Conservation (phyloP, 345 rosid genomes). For the Anacardium occidentale region DNA sequence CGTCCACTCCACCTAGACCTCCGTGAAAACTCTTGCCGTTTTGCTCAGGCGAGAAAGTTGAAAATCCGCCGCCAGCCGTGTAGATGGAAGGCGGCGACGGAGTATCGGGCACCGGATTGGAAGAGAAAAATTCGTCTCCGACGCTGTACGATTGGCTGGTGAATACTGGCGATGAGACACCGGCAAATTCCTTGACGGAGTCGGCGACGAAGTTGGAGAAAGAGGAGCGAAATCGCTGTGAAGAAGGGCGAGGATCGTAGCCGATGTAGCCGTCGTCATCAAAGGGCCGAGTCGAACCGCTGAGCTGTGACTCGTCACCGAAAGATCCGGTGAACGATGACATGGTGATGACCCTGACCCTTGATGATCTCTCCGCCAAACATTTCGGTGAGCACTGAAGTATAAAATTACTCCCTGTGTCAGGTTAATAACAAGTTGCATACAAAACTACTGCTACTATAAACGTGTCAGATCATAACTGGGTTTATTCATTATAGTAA, state of each 20-base stretch:
- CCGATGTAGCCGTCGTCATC: constrained; percentile 40
- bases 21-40: constrained; percentile 30
- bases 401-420: neutral
- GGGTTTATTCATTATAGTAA: neutral
- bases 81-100: constrained; percentile 28
- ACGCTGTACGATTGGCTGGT: constrained; percentile 24
- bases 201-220: constrained; percentile 44
- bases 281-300: constrained; percentile 33
- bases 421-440: neutral
- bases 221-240: constrained; percentile 57
- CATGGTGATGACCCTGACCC: constrained; percentile 28
- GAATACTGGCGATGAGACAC: constrained; percentile 35
- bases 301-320: constrained; percentile 28
- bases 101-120: constrained; percentile 29
- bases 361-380: constrained; percentile 18
- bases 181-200: constrained; percentile 33
- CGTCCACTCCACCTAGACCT: constrained; percentile 30
- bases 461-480: neutral
- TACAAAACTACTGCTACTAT: neutral
- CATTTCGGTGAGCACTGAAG: constrained; percentile 9
- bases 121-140: constrained; percentile 39
- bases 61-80: constrained; percentile 29
- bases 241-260: constrained; percentile 55
- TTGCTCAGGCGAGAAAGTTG: constrained; percentile 40
- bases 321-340: constrained; percentile 34